Conservation (phyloP, 2,329 filamentous ascomycete genomes). For the Phaeoacremonium minimum region DNA sequence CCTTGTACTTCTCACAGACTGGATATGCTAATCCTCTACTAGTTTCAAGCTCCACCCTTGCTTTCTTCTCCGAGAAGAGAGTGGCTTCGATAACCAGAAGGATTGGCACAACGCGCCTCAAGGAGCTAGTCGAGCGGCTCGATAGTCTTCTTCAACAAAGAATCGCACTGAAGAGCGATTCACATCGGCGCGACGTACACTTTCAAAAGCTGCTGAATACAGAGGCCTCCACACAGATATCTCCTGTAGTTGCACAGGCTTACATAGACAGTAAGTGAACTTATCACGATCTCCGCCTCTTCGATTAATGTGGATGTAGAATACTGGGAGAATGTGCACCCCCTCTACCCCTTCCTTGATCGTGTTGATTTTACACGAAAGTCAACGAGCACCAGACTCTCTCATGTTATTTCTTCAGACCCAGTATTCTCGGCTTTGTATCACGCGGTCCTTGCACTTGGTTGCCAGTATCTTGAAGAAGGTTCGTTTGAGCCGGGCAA, state of each 20-base stretch:
- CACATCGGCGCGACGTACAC: no score
- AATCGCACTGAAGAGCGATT: no score
- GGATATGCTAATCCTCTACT: no score
- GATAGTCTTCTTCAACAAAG: no score
- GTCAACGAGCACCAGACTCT: constrained; percentile 18
- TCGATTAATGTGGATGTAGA: no score
- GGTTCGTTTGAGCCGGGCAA: constrained; percentile 31
- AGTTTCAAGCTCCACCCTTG: not conserved
- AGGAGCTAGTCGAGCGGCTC: not conserved
- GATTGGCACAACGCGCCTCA: not conserved
- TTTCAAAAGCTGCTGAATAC: no score
- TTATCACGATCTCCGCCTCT: no score
- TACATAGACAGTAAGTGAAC: no score
- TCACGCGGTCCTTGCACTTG: constrained; percentile 29
- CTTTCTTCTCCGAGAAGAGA: not conserved
- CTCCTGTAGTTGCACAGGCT: no score
- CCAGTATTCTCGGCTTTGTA: constrained; percentile 31
- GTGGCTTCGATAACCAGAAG: not conserved
- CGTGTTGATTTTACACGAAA: constrained; percentile 25
- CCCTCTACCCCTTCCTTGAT: constrained; percentile 34
- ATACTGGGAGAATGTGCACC: constrained; percentile 34
- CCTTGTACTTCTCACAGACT: no score
- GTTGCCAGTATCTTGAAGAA: constrained; percentile 26
- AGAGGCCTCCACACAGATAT: no score
- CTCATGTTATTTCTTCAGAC: constrained; percentile 16